These are phyloP conservation scores for Claviceps monticola DNA, from an alignment of 2,329 filamentous ascomycete genomes.

Conservation along the genomic window DNA sequence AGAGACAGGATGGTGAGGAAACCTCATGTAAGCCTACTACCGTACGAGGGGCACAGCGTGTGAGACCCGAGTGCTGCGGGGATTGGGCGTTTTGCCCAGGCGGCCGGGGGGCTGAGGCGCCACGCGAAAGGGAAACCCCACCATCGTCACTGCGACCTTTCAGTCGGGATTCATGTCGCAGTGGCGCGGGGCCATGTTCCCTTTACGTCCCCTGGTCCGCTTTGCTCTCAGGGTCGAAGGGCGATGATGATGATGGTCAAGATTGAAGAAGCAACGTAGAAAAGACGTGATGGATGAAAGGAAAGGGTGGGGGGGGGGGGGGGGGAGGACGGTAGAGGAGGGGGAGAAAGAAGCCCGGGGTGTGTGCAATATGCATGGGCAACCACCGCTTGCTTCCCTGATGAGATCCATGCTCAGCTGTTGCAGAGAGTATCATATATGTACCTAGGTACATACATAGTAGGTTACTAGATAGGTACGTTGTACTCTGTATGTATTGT, in stretches of 20 bases:
- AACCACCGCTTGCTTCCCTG: no score
- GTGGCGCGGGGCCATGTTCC: background rate
- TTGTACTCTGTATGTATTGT: no score
- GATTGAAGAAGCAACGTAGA: background rate
- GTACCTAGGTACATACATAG: no score
- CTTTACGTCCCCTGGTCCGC: background rate
- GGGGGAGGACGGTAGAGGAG: background rate
- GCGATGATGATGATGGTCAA: background rate
- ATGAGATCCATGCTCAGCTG: no score
- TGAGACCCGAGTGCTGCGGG: constrained; percentile 2
- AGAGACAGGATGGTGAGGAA: background rate
- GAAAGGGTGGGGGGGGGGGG: background rate
- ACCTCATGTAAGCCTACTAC: background rate
- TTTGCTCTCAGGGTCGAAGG: background rate
- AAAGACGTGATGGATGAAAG: background rate
- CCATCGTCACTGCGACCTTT: constrained; percentile 2
- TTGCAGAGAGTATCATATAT: no score
- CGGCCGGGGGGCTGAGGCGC: constrained; percentile 4
- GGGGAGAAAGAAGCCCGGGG: background rate
- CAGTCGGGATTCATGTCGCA: constrained; percentile 2
- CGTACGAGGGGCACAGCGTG: background rate
- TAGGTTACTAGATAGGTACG: no score
- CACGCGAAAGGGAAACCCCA: constrained; percentile 1
- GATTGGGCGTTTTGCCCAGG: background rate
- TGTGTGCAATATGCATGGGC: background rate